These are phyloP conservation scores for Isabelozyma pseudorhagii DNA, from an alignment of 805 yeast species.

Conservation along the genomic window DNA sequence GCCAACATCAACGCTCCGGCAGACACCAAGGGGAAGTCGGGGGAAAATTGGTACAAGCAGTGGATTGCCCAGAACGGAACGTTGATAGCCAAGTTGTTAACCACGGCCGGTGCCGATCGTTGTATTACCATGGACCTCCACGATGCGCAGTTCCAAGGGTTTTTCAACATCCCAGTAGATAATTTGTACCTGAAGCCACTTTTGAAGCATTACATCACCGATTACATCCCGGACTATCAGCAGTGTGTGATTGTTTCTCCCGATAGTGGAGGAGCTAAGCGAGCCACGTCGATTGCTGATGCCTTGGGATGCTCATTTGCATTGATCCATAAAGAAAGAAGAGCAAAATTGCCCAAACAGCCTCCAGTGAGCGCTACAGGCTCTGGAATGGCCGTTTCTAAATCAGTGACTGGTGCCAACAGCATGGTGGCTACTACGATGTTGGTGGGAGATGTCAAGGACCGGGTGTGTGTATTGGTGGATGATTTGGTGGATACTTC, in stretches of 20 bases:
- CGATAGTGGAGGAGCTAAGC: conserved; percentile 98
- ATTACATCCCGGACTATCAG: conserved; percentile 71
- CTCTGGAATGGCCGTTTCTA: conserved; percentile 18
- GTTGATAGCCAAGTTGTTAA: conserved; percentile 78
- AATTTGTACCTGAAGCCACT: conserved; percentile 87
- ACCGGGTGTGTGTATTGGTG: conserved; percentile 80
- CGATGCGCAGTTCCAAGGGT: conserved; percentile 97
- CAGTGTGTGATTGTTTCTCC: conserved; percentile 94
- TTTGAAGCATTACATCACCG: conserved; percentile 77
- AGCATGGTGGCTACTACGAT: conserved; percentile 72
- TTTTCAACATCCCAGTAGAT: conserved; percentile 94
- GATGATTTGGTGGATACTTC: conserved; percentile 96
- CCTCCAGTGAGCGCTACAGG: conserved; percentile 9
- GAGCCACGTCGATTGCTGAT: conserved; percentile 95
- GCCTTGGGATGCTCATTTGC: conserved; percentile 86
- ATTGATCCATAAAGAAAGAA: conserved; percentile 88
- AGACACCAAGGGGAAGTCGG: conserved; percentile 35
- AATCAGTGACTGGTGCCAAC: conserved; percentile 7
- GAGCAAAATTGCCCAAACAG: conserved; percentile 41
- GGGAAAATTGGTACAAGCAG: conserved; percentile 72
- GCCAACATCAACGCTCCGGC: conserved; percentile 27
- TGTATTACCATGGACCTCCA: conserved; percentile 97
- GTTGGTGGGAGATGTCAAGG: conserved; percentile 93
- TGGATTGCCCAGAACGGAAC: conserved; percentile 98
- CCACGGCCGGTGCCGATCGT: conserved; percentile 94